Percentiles rank a stretch among this genome's conserved stretches.
Evolutionary conservation across 75 land plant species (phyloP).

Genomic region (Cryptomeria japonica): DNA sequence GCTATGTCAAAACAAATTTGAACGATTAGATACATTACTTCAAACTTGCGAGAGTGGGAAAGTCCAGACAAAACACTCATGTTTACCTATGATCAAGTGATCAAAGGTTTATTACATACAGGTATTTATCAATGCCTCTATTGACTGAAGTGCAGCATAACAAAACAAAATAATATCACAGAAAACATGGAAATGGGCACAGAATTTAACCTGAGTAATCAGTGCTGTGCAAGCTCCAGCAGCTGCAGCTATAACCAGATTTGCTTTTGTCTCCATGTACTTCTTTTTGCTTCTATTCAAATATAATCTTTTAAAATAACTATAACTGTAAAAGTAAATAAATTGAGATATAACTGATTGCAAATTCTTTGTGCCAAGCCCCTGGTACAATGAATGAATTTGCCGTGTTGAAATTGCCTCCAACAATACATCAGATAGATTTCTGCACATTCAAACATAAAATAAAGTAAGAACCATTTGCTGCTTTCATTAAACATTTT

Average conservation of each 20-base stretch:
- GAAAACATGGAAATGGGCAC: neutral
- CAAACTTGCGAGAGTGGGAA: neutral
- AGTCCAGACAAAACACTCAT: neutral
- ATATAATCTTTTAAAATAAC: constrained; percentile 19
- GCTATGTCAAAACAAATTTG: neutral
- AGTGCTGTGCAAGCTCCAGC: constrained; percentile 53
- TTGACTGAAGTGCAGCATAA: neutral
- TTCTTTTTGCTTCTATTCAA: constrained; percentile 18
- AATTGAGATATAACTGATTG: constrained; percentile 25
- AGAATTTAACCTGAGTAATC: constrained; percentile 31
- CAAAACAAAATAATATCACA: neutral
- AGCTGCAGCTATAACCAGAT: constrained; percentile 44
- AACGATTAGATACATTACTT: neutral
- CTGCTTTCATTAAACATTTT: neutral
- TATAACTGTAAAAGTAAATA: constrained; percentile 19
- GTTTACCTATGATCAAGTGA: neutral
- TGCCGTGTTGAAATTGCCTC: constrained; percentile 12
- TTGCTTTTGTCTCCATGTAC: constrained; percentile 15
- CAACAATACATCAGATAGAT: constrained; percentile 15
- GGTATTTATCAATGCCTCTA: neutral
- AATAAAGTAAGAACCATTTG: neutral
- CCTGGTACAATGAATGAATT: constrained; percentile 15
- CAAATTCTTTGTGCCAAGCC: constrained; percentile 14
- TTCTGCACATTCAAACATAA: constrained; percentile 3
- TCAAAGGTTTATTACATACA: neutral